A percentile compares a stretch with the other conserved stretches of the same genome.
Evolutionary conservation across 129 eudicot species (phyloP).

Genomic region (Arctium minus): DNA sequence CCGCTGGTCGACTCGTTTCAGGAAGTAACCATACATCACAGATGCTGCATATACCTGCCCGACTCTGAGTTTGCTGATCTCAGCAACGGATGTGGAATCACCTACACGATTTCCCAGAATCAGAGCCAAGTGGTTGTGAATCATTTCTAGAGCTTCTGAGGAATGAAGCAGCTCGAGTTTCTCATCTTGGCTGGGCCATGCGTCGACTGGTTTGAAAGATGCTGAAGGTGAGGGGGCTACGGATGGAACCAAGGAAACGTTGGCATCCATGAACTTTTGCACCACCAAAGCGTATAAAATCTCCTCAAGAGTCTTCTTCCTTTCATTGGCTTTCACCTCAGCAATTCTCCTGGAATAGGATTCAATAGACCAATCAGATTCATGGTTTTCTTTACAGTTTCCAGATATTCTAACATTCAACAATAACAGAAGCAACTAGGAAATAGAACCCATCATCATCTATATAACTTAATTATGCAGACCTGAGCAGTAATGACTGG

Average conservation of each 20-base stretch:
- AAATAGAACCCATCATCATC: not conserved
- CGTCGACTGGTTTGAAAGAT: conserved; percentile 48
- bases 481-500: not conserved
- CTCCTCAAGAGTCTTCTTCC: conserved; percentile 75
- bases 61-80: conserved; percentile 76
- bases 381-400: not conserved
- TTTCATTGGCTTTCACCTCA: conserved; percentile 93
- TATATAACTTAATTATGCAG: not conserved
- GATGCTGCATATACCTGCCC: conserved; percentile 94
- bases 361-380: not conserved
- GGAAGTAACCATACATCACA: conserved; percentile 83
- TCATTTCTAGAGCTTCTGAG: conserved; percentile 84
- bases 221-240: conserved; percentile 50
- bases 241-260: conserved; percentile 67
- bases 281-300: conserved; percentile 86
- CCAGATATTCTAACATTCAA: not conserved
- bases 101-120: conserved; percentile 62
- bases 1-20: conserved; percentile 77
- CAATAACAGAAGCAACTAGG: not conserved
- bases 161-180: conserved; percentile 74
- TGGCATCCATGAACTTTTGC: conserved; percentile 90
- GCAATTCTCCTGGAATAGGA: conserved; percentile 75
- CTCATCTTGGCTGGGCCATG: conserved; percentile 64
- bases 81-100: conserved; percentile 55
- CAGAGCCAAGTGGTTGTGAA: conserved; percentile 70